Conservation (phyloP, 805 yeast species). For the Kodamaea nitidulidarum region DNA sequence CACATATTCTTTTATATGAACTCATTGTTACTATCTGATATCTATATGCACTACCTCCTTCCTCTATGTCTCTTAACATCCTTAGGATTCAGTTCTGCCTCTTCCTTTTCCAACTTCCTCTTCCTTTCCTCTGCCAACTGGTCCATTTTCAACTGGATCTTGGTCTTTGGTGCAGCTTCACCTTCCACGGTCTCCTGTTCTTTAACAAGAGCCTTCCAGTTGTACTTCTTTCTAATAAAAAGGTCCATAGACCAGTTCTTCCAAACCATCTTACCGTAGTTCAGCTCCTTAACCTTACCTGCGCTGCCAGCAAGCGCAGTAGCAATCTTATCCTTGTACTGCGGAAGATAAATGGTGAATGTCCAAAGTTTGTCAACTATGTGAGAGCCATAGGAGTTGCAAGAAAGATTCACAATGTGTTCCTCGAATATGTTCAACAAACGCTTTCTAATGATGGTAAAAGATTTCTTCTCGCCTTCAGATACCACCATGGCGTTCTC, state of each 20-base stretch:
- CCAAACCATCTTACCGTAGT: slow-evolving; percentile 90
- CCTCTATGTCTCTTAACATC: slow-evolving; percentile 22
- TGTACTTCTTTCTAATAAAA: slow-evolving; percentile 66
- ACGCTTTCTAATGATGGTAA: slow-evolving; percentile 56
- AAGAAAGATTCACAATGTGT: slow-evolving; percentile 55
- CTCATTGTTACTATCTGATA: not conserved
- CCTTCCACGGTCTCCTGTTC: slow-evolving; percentile 28
- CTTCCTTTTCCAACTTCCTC: slow-evolving; percentile 24
- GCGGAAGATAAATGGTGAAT: slow-evolving; percentile 70
- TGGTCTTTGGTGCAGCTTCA: slow-evolving; percentile 22
- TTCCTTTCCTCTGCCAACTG: slow-evolving; percentile 28
- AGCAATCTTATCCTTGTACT: slow-evolving; percentile 85
- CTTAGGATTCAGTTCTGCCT: slow-evolving; percentile 15
- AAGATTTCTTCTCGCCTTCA: slow-evolving; percentile 41
- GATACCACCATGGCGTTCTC: slow-evolving; percentile 54
- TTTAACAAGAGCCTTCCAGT: slow-evolving; percentile 72
- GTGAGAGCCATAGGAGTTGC: slow-evolving; percentile 90
- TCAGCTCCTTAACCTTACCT: slow-evolving; percentile 73
- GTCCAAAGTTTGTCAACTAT: slow-evolving; percentile 80
- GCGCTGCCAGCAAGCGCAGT: slow-evolving; percentile 55
- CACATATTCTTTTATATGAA: too few relatives aligned
- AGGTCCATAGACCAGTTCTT: slow-evolving; percentile 89
- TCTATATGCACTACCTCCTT: slow-evolving; percentile 8
- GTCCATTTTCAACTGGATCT: slow-evolving; percentile 40
- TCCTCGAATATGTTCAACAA: slow-evolving; percentile 63